Conservation (phyloP, 495 filamentous ascomycete species). For the Cladorrhinum samala region DNA sequence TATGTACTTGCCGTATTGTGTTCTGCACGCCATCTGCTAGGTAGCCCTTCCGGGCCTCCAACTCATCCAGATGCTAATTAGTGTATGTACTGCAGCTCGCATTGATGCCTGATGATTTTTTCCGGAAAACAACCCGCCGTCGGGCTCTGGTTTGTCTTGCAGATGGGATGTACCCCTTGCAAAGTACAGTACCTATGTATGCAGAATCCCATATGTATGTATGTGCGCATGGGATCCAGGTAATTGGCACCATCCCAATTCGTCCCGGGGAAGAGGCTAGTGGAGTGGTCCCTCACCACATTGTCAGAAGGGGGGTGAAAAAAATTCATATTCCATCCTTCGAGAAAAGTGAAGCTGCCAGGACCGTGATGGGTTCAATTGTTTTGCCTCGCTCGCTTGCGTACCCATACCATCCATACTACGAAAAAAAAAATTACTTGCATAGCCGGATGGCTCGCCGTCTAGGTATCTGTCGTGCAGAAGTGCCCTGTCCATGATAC, state of each 20-base stretch:
- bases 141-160: constrained; percentile 25
- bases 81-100: constrained; percentile 15
- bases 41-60: no score
- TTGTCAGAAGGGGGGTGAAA: no score
- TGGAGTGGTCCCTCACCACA: no score
- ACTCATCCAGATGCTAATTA: no score
- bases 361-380: no score
- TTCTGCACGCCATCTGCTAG: constrained; percentile 3
- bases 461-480: constrained; percentile 5
- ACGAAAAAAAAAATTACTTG: neutral
- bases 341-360: no score
- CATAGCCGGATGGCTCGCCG: constrained; percentile 1
- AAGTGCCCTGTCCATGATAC: constrained; percentile 2
- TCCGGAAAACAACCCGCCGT: neutral
- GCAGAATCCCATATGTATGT: neutral
- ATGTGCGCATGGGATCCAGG: neutral
- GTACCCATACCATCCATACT: no score
- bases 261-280: no score
- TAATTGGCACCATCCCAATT: no score
- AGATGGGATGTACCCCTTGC: no score
- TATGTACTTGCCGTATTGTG: neutral
- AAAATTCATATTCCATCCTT: no score
- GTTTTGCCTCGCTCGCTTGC: neutral
- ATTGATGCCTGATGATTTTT: constrained; percentile 28
- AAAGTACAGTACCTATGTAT: neutral